These are phyloP conservation scores for Rickenella mellea DNA, from an alignment of 768 basidiomycete genomes.

Conservation along the genomic window DNA sequence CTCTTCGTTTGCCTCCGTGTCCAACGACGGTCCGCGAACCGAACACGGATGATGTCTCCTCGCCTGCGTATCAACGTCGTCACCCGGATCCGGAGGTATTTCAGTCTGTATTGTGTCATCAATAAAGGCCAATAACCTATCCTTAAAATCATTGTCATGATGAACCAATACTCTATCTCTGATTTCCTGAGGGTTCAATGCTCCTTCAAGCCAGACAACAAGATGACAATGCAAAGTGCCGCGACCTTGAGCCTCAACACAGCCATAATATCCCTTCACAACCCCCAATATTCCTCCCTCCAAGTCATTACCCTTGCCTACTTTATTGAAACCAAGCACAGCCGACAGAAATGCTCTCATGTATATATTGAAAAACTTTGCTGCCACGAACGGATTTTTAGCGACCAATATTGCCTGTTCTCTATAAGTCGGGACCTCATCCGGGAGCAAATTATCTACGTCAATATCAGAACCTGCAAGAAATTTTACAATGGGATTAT, in stretches of 20 bases:
- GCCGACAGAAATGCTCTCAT: conserved; percentile 2
- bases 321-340: conserved; percentile 1
- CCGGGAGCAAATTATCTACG: conserved; percentile 1
- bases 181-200: conserved; percentile 8
- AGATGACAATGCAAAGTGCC: conserved; percentile 14
- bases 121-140: background rate
- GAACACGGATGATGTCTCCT: background rate
- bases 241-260: conserved; percentile 10
- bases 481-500: conserved; percentile 8
- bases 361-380: conserved; percentile 4
- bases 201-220: conserved; percentile 12
- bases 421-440: background rate
- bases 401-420: conserved; percentile 4
- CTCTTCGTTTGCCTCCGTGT: background rate
- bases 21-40: background rate
- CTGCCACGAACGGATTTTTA: conserved; percentile 5
- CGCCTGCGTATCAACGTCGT: background rate
- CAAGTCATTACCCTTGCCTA: background rate
- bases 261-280: conserved; percentile 9
- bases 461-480: conserved; percentile 8
- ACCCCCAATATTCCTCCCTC: conserved; percentile 6
- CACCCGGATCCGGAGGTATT: background rate
- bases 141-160: background rate
- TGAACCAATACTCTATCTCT: conserved; percentile 3
- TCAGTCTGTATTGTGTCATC: background rate